Evolutionary conservation across 768 basidiomycete genomes (phyloP).

Genomic region (Boletales sp.): DNA sequence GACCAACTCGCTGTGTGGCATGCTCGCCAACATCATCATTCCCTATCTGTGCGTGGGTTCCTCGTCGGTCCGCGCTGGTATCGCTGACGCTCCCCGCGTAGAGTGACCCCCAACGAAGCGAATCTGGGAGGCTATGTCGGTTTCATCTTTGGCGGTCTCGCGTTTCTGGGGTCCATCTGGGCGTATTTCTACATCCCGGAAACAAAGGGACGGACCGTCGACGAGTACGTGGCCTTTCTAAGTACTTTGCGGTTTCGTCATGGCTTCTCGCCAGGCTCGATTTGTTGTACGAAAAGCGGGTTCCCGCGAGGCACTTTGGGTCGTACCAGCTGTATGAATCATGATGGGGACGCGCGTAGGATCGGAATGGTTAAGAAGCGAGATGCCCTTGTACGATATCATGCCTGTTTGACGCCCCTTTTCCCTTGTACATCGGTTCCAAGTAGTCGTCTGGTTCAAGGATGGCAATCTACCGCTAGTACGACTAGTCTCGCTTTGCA

Average conservation of each 20-base stretch:
- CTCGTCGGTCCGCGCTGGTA: no score
- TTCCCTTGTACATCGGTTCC: no score
- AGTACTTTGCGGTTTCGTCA: not conserved
- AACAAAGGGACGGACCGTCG: constrained; percentile 26
- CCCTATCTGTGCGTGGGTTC: constrained; percentile 23
- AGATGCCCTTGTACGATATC: no score
- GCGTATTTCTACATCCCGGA: constrained; percentile 27
- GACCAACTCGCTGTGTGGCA: constrained; percentile 22
- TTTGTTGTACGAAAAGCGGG: constrained; percentile 27
- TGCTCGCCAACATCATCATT: constrained; percentile 25
- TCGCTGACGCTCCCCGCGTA: not conserved
- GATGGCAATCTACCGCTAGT: no score
- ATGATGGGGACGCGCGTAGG: not conserved
- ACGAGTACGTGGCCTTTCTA: constrained; percentile 20
- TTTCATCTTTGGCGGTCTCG: constrained; percentile 26
- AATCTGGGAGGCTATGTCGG: constrained; percentile 28
- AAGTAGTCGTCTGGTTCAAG: no score
- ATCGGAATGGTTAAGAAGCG: not conserved
- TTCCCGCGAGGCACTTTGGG: constrained; percentile 27
- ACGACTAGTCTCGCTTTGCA: no score
- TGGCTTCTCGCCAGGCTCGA: constrained; percentile 20
- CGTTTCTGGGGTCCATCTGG: constrained; percentile 20
- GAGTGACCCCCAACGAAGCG: constrained; percentile 26
- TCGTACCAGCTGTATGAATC: constrained; percentile 13
- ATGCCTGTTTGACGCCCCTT: no score